Evolutionary conservation across 305 asterid genomes (phyloP), one percentile per base, ranked within the genome.

Genomic region (Fraxinus angustifolia): DNA sequence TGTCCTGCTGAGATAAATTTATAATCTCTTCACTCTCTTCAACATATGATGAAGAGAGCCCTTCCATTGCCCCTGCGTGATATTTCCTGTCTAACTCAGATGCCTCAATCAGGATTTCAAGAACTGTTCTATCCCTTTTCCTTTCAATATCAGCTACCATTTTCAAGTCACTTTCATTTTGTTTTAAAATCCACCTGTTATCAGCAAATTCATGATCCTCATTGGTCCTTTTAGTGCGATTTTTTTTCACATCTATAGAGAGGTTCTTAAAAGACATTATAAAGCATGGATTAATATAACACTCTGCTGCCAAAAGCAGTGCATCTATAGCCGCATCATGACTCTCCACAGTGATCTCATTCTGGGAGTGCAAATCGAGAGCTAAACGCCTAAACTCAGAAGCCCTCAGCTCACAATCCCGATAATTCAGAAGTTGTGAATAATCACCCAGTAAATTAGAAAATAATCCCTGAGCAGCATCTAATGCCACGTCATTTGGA

Each of bases 301-400:
- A 96, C 83, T 96, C 98, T 17, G 97, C 99, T n/a, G 97, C 98
- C 82, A 96, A 90, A 88, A 96, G 97, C 87, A 94, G 89, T 62
- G 99, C 93, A 85, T 93, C 98, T 81, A 94, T 86, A 78, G 94
- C 93, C 53, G 94, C 92, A 84, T 85, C 91, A 85, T 94, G 97
- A 89, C 91, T 90, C 87, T 96, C 99, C 58, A 75, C 88, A 42
- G 94, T 88, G 84, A 87, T 83, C 83, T 90, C 90, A 84, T 83
- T 83, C 86, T 89, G 93, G 77, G 97, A 92, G 79, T 87, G 93
- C 91, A 96, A 89, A 84, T 93, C 92, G 81, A 88, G 84, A 79
- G 99, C 96, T 80, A 96, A 90, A 80, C 93, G 92, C 90, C 96
- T 92, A 88, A 91, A 96, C 84, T 96, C 98, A 30, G 96, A 91